Evolutionary conservation across 2,329 filamentous ascomycete species (phyloP), one percentile per base, ranked within the genome.

Genomic region (Penicillium sp.): DNA sequence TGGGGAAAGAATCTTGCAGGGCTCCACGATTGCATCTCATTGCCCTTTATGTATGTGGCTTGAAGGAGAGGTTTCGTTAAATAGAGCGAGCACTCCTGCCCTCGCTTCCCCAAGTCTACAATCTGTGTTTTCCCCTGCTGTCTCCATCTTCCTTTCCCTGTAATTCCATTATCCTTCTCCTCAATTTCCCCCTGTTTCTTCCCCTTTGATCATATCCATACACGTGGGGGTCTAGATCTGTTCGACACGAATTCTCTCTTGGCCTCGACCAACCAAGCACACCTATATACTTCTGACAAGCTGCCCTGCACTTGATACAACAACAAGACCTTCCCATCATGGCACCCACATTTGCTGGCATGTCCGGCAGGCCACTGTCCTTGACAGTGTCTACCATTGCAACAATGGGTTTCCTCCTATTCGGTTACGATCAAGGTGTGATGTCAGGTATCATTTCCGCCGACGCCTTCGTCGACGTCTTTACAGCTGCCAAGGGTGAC

Each of bases 361-460:
- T 89, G 61, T 83, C 82, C 38, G 87, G 87, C 72, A 81, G 79
- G 66, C 78, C 77, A 40, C 80, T 89, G 56, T 84, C 83, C 19
- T 68, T 87, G 62, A 78, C 82, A 42, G 81, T 89, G 51, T 87
- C 87, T 1, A 81, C 83, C n/a, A 82, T 89, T 28, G 85, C 87
- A 4, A 89, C 87, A 0, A 87, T 85, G 53, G 86, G 85, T 25
- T 87, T 88, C 76, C 72, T 87, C 30, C 52, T 66, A 5, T 66
- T 66, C 62, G 64, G 64, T 51, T 66, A 66, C 40, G 64, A 66
- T 43, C 64, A 77, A 70, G 75, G 75, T 69, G 75, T 77, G 43
- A 77, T 77, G 75, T 76, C 75, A 16, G 75, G 75, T 54, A 77
- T 77, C 35, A 77, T 77, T 58, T 72, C 68, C 59, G 70, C 72